These are phyloP conservation scores for Populus deltoides DNA, from an alignment of 345 rosid species.

Conservation along the genomic window DNA sequence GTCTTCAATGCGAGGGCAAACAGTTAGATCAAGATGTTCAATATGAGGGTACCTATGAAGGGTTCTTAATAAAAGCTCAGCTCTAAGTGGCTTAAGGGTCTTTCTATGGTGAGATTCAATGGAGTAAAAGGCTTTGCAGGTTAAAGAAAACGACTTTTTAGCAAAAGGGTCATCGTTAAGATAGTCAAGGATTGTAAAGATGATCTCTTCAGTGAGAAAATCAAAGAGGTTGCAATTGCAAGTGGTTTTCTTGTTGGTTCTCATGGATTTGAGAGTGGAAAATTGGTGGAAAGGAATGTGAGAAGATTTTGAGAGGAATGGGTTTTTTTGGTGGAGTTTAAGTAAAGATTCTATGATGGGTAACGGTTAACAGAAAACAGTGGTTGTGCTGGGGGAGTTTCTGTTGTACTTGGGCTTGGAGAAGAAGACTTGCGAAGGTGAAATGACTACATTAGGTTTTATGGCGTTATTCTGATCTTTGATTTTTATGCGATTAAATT, in stretches of 20 bases:
- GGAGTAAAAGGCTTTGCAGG: slow-evolving; percentile 48
- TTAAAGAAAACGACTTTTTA: slow-evolving; percentile 52
- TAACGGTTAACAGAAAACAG: slow-evolving; percentile 19
- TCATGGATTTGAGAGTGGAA: slow-evolving; percentile 3
- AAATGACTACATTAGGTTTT: not conserved
- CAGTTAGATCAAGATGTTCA: slow-evolving; percentile 49
- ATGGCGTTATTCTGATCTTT: not conserved
- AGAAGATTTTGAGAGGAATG: not conserved
- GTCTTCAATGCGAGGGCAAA: slow-evolving; percentile 56
- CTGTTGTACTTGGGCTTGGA: not conserved
- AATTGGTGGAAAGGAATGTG: too few relatives aligned
- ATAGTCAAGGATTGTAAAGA: slow-evolving; percentile 50
- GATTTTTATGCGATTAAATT: not conserved
- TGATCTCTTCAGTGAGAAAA: slow-evolving; percentile 54
- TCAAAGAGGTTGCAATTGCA: slow-evolving; percentile 30
- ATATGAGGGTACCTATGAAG: slow-evolving; percentile 49
- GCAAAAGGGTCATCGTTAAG: slow-evolving; percentile 44
- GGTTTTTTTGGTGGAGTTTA: not conserved
- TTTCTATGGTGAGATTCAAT: slow-evolving; percentile 51
- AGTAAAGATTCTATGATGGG: not conserved
- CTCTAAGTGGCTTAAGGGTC: slow-evolving; percentile 51
- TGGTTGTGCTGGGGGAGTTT: not conserved
- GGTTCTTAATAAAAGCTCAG: slow-evolving; percentile 44
- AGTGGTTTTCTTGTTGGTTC: not conserved
- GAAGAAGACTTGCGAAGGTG: not conserved